phyloP scores from a whole-genome alignment of 2,329 filamentous ascomycete species.

The Trichophyton rubrum region DNA sequence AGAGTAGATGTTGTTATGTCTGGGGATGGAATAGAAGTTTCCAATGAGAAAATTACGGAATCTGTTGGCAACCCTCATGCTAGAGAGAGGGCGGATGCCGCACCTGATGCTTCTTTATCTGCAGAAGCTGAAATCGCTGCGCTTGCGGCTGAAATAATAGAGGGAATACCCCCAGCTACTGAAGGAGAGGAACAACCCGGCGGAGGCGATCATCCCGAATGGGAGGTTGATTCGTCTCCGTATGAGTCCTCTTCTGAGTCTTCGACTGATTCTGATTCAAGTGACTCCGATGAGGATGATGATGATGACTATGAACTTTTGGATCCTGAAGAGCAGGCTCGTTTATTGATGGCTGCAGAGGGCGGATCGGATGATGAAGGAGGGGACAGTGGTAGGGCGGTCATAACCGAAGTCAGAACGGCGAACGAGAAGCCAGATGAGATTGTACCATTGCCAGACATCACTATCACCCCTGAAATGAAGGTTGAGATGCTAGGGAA shows the following conservation, averaged over 20 bases:
- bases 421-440: constrained; percentile 64
- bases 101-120: not conserved
- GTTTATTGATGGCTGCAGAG: constrained; percentile 73
- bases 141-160: not conserved
- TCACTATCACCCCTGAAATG: constrained; percentile 65
- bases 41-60: not conserved
- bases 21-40: not conserved
- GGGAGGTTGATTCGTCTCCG: constrained; percentile 69
- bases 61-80: not conserved
- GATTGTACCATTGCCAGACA: constrained; percentile 58
- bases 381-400: constrained; percentile 42
- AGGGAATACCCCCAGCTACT: constrained; percentile 4
- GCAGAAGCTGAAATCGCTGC: constrained; percentile 1
- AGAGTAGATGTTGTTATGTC: not conserved
- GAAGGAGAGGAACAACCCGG: constrained; percentile 10
- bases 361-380: constrained; percentile 68
- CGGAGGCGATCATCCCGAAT: constrained; percentile 50
- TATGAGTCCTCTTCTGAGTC: constrained; percentile 50
- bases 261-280: constrained; percentile 46
- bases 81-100: not conserved
- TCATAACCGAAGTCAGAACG: constrained; percentile 51
- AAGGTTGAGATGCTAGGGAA: constrained; percentile 62
- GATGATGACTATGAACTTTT: constrained; percentile 57
- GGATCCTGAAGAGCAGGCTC: constrained; percentile 68
- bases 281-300: constrained; percentile 43